Base-by-base conservation (phyloP, 805 yeast species). In the Candida quercuum region DNA sequence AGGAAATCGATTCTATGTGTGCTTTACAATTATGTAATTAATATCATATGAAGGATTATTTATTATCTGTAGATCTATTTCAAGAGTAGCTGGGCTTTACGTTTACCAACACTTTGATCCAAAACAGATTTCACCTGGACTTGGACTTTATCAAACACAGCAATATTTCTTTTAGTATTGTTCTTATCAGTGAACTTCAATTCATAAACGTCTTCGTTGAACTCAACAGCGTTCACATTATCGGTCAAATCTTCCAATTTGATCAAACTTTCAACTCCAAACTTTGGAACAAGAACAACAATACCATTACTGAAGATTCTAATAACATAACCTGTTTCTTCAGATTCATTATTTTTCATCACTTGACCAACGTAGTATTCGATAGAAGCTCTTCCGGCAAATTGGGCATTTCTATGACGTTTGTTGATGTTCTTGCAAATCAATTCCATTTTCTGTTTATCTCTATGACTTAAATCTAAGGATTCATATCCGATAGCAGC, bases 291-390 rank as follows among this genome's bases (percentile, higher is more conserved):
- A 33, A 93, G 64, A 8, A 93, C 94, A 22, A 89, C 97, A 46
- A 93, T 76, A 60, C 99, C 99, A 58, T 93, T 93, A 44, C 86
- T 81, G 59, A 93, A 89, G 21, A 93, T 93, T 58, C 86, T 85
- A 54, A 91, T 88, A 21, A 89, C 81, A 52, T 86, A 89, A 9
- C 98, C 99, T 46, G 86, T 88, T 57, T 86, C 95, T 13, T 69
- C 69, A 26, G 83, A 68, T 54, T 86, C 88, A 50, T 80, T 81
- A 56, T 80, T 81, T 59, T 86, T 85, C 85, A 93, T 84, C 29
- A 91, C 96, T 66, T 93, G 98, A 8, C 99, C 99, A 35, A 93
- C 99, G 55, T 86, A 93, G 64, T 93, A 93, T 60, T 93, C 99
- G 43, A 93, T 86, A 57, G 95, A 85, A 16, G 99, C 97, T 57